Base-by-base conservation (phyloP, 306 rosid species). In the Geum urbanum region DNA sequence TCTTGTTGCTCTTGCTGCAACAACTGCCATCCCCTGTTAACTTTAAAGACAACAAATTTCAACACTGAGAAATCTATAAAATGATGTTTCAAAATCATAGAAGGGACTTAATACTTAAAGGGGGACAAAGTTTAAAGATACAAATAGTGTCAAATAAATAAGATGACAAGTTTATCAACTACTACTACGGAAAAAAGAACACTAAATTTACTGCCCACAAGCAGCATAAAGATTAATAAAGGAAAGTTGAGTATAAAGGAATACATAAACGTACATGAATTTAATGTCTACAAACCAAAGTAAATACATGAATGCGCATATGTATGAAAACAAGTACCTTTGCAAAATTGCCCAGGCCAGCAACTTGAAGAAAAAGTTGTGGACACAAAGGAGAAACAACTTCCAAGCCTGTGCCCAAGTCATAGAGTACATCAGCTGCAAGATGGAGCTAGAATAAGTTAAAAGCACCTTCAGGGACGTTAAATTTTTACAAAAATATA, bases 1-100 rank as follows among this genome's bases (percentile, higher is more conserved):
- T 72, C 99, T 84, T 50, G 99, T 94, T 63, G 99, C 99, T 80
- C 97, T 90, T 37, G 99, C 99, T 35, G 99, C 99, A 80, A 91
- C 99, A 67, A 91, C 89, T 46, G 96, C 99, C 92, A 94, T 90
- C 49, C 99, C 99, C 97, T 94, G 77, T 79, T 66, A 63, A 78
- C 41, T 52, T 69, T 75, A 66, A 62, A 73, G 45, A 46, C 22
- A 56, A 50, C 70, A 14, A 50, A 48, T 66, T 74, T 61, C 46
- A 66, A 37, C 19, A 74, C 22, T 11, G 75, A 66, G 37, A 16
- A 63, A 70, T 65, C 49, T 19, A 45, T 22, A 27, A 39, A 48
- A 11, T 54, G 20, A 55, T 22, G 43, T 20, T 39, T 69, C 43
- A 20, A 63, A 59, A 69, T 5, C 40, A 5, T 46, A 53, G 48